These are phyloP conservation scores for Eutrema yunnanense DNA, from an alignment of 345 rosid species.

Conservation along the genomic window DNA sequence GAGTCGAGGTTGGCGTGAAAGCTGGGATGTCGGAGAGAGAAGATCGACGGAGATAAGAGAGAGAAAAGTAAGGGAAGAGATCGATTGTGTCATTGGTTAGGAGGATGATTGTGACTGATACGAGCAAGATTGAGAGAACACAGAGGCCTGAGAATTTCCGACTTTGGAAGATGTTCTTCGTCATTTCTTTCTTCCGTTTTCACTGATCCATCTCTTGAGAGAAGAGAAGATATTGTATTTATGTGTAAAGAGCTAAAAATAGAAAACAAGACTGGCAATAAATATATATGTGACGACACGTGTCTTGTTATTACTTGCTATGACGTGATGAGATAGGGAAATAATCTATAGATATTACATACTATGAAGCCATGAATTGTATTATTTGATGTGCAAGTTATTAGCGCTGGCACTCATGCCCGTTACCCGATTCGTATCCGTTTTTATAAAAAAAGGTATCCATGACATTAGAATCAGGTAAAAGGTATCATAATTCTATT, in stretches of 20 bases:
- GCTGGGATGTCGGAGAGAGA: constrained; percentile 25
- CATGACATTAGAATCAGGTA: too few species aligned
- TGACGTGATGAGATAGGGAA: constrained; percentile 1
- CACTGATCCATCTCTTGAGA: constrained; percentile 18
- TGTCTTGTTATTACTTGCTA: constrained; percentile 2
- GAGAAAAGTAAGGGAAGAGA: constrained; percentile 34
- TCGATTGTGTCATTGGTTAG: constrained; percentile 27
- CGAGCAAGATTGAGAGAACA: constrained; percentile 36
- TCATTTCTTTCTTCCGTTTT: neutral
- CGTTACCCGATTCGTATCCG: too few species aligned
- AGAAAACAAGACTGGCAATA: neutral
- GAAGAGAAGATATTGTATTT: neutral
- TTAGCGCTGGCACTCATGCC: too few species aligned
- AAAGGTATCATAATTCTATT: too few species aligned
- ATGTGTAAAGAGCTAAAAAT: constrained; percentile 16
- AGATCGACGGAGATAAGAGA: constrained; percentile 37
- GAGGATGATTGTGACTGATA: constrained; percentile 40
- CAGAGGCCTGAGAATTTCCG: constrained; percentile 33
- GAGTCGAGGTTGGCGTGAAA: constrained; percentile 9
- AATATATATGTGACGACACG: neutral
- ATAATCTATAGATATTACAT: neutral
- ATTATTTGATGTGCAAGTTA: constrained; percentile 14
- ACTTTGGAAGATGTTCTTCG: constrained; percentile 32
- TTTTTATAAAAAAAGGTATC: too few species aligned
- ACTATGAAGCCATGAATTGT: neutral